Conservation (phyloP, 164 flowering plant species). For the Vitis rupestris region DNA sequence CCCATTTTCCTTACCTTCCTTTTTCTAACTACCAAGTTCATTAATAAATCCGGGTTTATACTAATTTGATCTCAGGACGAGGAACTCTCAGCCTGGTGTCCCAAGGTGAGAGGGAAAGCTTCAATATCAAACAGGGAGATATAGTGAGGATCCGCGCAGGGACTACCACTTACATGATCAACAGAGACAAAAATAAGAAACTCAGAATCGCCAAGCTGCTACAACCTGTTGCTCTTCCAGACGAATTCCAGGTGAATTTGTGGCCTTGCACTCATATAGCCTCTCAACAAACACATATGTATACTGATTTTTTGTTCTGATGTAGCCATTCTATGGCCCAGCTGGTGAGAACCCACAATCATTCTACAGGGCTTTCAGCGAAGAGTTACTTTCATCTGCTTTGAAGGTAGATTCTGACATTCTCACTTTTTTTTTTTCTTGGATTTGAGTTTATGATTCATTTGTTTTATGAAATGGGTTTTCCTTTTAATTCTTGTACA, state of each 20-base stretch:
- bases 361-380: constrained; percentile 52
- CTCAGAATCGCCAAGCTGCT: constrained; percentile 39
- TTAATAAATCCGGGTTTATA: not conserved
- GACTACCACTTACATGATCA: constrained; percentile 31
- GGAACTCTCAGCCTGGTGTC: constrained; percentile 25
- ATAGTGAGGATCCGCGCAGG: constrained; percentile 33
- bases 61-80: not conserved
- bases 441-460: no score
- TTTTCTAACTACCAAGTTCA: not conserved
- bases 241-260: constrained; percentile 31
- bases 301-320: not conserved
- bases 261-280: not conserved
- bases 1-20: not conserved
- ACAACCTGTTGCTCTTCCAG: constrained; percentile 40
- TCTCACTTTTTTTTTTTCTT: not conserved
- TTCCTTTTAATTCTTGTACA: no score
- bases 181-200: constrained; percentile 33
- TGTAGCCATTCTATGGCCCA: constrained; percentile 44
- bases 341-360: constrained; percentile 64
- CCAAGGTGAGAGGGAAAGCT: constrained; percentile 25
- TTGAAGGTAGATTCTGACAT: constrained; percentile 37
- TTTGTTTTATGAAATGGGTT: no score
- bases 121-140: constrained; percentile 31
- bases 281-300: not conserved
- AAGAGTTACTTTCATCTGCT: constrained; percentile 58